Base-by-base conservation (phyloP, 2,329 filamentous ascomycete genomes). In the Alternaria panax region DNA sequence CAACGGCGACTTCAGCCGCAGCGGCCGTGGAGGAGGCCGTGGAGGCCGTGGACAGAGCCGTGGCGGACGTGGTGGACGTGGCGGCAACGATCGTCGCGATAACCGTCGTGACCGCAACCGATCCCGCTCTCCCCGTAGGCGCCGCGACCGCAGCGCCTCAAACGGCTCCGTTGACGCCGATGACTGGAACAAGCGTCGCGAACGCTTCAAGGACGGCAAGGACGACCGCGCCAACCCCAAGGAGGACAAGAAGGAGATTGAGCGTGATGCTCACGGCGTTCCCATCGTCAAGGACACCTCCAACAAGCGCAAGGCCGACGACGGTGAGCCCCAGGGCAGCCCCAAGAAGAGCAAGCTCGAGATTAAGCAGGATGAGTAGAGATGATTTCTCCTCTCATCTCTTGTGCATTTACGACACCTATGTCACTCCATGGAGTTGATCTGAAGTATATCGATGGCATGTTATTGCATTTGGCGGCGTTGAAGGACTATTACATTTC, bases 291-390 rank as follows among this genome's bases (percentile, higher is more conserved):
- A 70, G 61, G 70, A 71, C 25, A 28, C 55, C 16, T 68, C 66
- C 57, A 75, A 71, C 65, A 77, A 77, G 70, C 73, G 74, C 69
- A 75, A 75, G 68, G 74, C 71, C 34, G 67, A 68, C 5, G 70
- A 72, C 38, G 61, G 63, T 32, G 62, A 66, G 27, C 59, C 57
- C 38, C 61, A 55, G 3, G 61, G 59, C 30, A 63, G 57, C 53
- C 54, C 67, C 45, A 77, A 77, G 73, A 75, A 75, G 66, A 63
- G 63, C 58, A 77, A 76, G 71, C 40, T 76, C n/a, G 69, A 72
- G 66, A 70, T 76, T 64, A 74, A 74, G 69, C 67, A 75, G 57
- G 74, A 76, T 45, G 71, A 68, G 47, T 75, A 66, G 54, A 58
- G 18, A 34, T 55, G 24, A 34, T 14, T 16, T 24, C 8, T 36